Evolutionary conservation across 2,329 filamentous ascomycete genomes (phyloP), one percentile per base, ranked within the genome.

Genomic region (Xylaria sp.): DNA sequence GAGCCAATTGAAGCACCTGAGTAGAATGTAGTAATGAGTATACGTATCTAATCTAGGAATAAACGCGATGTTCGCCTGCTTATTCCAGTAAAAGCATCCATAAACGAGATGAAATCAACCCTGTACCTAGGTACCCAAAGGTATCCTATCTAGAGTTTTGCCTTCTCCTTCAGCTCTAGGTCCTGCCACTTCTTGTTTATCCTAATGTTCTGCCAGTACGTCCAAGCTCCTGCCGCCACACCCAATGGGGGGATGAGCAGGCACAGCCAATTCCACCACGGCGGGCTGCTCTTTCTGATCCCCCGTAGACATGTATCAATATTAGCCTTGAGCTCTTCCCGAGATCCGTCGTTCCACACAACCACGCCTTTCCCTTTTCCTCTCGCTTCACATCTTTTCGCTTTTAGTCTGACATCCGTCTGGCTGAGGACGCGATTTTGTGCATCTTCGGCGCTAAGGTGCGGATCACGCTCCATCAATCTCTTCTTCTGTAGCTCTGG

Each of bases 291-390:
- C 54, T 76, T 82, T 75, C 84, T 85, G 45, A 98, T 82, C 68
- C 85, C 85, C 3, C 75, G 77, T 82, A 98, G 89, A 7, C 90
- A 92, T 67, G 82, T 83, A 60, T 85, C 84, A 11, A 98, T 82
- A 78, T 93, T 89, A 59, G 77, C 79, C 79, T 88, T 86, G 76
- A 99, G 79, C 70, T 93, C 88, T 42, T 89, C 89, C 76, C 85
- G 90, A 55, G 88, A 89, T 2, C 88, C 88, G 81, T 98, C 95
- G 81, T 99, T 99, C 93, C 93, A 96, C 27, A 99, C 86, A 39
- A 98, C 93, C 3, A 94, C 86, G 0, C 94, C 95, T 56, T 85
- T 86, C 6, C 88, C 89, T 53, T 81, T 78, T 60, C 84, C 87
- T 54, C 93, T 84, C 55, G 86, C 89, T 80, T 92, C 84, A 69